Base-by-base conservation (phyloP, 2,329 filamentous ascomycete genomes). In the Aspergillus ustus region DNA sequence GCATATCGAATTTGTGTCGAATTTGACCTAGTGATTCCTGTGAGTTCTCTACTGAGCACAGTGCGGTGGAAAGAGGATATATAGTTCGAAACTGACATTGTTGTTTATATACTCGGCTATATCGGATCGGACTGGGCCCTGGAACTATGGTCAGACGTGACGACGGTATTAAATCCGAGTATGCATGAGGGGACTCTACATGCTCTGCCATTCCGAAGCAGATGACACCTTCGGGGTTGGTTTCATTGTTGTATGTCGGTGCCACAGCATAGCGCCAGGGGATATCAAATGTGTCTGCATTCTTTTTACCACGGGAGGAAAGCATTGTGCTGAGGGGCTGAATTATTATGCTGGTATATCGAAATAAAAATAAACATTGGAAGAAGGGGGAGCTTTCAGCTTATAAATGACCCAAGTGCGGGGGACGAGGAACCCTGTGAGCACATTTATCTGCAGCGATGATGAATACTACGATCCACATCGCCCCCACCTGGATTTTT, bases 71-170 rank as follows among this genome's bases (percentile, higher is more conserved):
- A n/a, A 7, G 13, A 13, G 29, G 4, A 25, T 25, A 25, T 5
- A 25, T 25, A 25, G 25, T 25, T 25, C 25, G 25, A 25, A 25
- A 25, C 17, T 53, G 37, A 74, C 75, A 60, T 79, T 75, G 25
- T 74, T 65, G 45, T 77, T 77, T 40, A 79, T 71, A 62, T 76
- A 81, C 8, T 74, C 68, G 13, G 72, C 69, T 20, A 81, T 70
- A 22, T 81, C 75, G 13, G 71, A 63, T 11, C 74, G 72, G 67
- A 80, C 75, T 17, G 73, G 68, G 56, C 67, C 64, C 79, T 81
- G 8, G 15, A 55, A 25, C 20, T 6, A 13, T 9, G 3, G n/a
- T 64, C 43, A 64, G 59, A 28, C 11, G 11, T 0, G 28, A 34
- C 2, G 7, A 22, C 17, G 28, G 8, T 1, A 17, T 20, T 53